A percentile compares a stretch with the other conserved stretches of the same genome.
These are phyloP conservation scores for Moringa oleifera DNA, from an alignment of 345 rosid species.

Conservation along the genomic window DNA sequence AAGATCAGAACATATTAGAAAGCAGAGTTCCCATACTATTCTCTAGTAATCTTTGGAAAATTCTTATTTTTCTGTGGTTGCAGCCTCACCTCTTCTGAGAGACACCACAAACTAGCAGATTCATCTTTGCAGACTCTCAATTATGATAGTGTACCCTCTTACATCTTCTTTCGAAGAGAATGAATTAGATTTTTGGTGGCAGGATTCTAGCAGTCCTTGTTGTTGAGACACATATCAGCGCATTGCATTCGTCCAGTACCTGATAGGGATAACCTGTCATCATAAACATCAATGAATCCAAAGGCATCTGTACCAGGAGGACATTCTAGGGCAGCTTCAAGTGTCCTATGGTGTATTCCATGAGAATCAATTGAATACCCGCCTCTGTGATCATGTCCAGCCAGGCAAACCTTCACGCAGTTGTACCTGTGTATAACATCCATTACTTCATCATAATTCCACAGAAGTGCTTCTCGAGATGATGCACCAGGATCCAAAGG, in stretches of 20 bases:
- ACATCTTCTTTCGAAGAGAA: not conserved
- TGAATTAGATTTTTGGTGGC: not conserved
- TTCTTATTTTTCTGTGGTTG: too few relatives aligned
- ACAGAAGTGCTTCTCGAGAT: conserved; percentile 51
- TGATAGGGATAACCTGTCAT: conserved; percentile 52
- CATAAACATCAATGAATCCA: conserved; percentile 70
- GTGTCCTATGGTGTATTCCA: conserved; percentile 75
- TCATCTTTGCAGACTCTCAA: too few relatives aligned
- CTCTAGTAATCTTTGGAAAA: too few relatives aligned
- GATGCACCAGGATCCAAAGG: conserved; percentile 68
- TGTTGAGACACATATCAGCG: conserved; percentile 21
- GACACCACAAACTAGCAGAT: too few relatives aligned
- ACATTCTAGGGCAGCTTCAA: conserved; percentile 91
- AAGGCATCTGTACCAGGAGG: conserved; percentile 82
- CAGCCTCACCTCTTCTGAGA: too few relatives aligned
- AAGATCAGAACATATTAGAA: too few relatives aligned
- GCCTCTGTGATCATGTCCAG: conserved; percentile 87
- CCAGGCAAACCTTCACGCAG: conserved; percentile 76
- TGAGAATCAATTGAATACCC: conserved; percentile 69
- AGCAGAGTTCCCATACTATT: too few relatives aligned
- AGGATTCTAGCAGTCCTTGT: not conserved
- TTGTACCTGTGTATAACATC: conserved; percentile 52
- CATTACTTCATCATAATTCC: conserved; percentile 90
- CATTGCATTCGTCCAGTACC: conserved; percentile 59
- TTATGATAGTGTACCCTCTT: too few relatives aligned